phyloP scores from a whole-genome alignment of 2,329 filamentous ascomycete species.

The Aureobasidium musti region DNA sequence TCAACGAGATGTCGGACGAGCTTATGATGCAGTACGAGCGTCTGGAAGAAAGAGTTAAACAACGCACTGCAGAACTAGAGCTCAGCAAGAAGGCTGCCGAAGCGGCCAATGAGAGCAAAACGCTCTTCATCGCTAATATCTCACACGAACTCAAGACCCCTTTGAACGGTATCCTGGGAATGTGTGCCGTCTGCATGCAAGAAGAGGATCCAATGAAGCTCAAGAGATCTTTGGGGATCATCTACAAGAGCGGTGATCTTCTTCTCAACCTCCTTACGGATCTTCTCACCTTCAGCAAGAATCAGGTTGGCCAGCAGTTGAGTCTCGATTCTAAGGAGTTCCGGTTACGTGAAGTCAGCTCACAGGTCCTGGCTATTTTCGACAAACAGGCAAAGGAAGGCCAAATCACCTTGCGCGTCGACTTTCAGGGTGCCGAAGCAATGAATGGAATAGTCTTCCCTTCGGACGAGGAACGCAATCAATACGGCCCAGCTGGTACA shows the following conservation, averaged over 20 bases:
- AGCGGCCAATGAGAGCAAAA: slow-evolving; percentile 96
- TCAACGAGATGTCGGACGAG: slow-evolving; percentile 94
- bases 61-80: slow-evolving; percentile 81
- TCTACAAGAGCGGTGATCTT: slow-evolving; percentile 86
- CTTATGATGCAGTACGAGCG: slow-evolving; percentile 81
- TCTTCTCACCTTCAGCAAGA: slow-evolving; percentile 89
- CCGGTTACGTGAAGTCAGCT: slow-evolving; percentile 75
- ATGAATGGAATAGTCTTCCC: slow-evolving; percentile 39
- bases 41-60: slow-evolving; percentile 79
- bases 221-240: slow-evolving; percentile 79
- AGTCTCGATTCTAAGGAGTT: slow-evolving; percentile 84
- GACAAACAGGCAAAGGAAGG: slow-evolving; percentile 85
- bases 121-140: slow-evolving; percentile 95
- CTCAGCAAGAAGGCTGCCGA: slow-evolving; percentile 89
- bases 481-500: slow-evolving; percentile 55
- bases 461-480: slow-evolving; percentile 48
- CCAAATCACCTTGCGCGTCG: slow-evolving; percentile 70
- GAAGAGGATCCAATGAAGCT: slow-evolving; percentile 77
- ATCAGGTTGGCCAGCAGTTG: slow-evolving; percentile 85
- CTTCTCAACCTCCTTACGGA: slow-evolving; percentile 85
- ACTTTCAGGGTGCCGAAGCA: slow-evolving; percentile 55
- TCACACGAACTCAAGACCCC: slow-evolving; percentile 87
- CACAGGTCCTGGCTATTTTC: slow-evolving; percentile 82
- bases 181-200: slow-evolving; percentile 91
- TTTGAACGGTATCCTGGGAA: slow-evolving; percentile 90